Evolutionary conservation across 106 monocot genomes (phyloP).

Genomic region (Iris macrosiphon): DNA sequence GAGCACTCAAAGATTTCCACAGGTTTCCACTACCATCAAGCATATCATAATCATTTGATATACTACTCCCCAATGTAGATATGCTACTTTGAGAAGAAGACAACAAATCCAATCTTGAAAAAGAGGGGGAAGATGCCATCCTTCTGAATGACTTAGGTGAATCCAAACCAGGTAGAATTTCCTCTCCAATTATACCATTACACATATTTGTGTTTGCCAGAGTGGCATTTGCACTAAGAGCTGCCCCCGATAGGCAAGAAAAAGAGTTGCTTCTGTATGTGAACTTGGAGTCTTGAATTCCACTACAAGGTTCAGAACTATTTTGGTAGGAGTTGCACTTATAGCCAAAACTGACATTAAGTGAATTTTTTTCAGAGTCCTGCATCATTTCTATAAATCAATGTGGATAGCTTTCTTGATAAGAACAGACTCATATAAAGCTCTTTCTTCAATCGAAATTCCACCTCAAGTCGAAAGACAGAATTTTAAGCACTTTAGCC

Average conservation of each 20-base stretch:
- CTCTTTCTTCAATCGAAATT: neutral
- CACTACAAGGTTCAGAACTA: constrained; percentile 13
- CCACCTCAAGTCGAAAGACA: constrained; percentile 10
- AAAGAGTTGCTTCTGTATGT: constrained; percentile 57
- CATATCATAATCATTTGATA: constrained; percentile 27
- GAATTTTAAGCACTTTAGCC: constrained; percentile 30
- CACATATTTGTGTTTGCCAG: constrained; percentile 79
- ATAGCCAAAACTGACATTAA: constrained; percentile 81
- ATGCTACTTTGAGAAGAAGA: constrained; percentile 33
- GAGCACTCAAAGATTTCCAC: constrained; percentile 33
- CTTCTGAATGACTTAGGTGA: constrained; percentile 75
- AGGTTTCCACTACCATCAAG: constrained; percentile 15
- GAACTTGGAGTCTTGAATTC: constrained; percentile 15
- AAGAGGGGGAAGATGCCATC: constrained; percentile 55
- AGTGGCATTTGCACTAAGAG: constrained; percentile 80
- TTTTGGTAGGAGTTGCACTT: constrained; percentile 33
- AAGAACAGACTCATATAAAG: neutral
- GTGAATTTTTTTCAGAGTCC: constrained; percentile 17
- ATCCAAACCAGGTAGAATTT: constrained; percentile 72
- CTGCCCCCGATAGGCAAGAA: constrained; percentile 82
- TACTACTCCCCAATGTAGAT: constrained; percentile 23
- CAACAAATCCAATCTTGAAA: constrained; percentile 37
- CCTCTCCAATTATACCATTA: constrained; percentile 53
- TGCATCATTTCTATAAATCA: constrained; percentile 21
- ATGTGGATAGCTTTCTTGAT: no score